phyloP scores from a whole-genome alignment of 495 filamentous ascomycete species.

The Penicillium mononematosum region DNA sequence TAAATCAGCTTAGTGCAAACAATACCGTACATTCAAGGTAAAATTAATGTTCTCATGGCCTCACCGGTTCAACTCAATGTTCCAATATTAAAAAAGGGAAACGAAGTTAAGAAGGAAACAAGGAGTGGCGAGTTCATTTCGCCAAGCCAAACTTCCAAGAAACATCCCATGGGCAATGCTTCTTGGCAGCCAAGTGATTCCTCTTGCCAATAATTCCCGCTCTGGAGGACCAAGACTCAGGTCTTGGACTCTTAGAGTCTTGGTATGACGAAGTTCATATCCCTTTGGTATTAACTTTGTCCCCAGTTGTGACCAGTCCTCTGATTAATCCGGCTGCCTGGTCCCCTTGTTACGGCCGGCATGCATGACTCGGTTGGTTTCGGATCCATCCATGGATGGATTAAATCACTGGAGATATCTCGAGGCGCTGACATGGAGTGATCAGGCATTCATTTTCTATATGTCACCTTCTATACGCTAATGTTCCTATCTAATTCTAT shows the following conservation, averaged over 20 bases:
- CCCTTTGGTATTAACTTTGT: neutral
- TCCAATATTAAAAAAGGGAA: neutral
- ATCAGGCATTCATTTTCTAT: neutral
- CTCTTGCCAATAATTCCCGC: slow-evolving; percentile 34
- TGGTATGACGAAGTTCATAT: slow-evolving; percentile 10
- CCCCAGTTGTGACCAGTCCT: neutral
- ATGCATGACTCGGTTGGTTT: slow-evolving; percentile 9
- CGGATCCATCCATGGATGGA: too few species aligned
- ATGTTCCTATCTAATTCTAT: neutral
- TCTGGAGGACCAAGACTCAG: slow-evolving; percentile 26
- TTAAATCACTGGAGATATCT: too few species aligned
- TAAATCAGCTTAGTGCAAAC: slow-evolving; percentile 1
- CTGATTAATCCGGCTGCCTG: slow-evolving; percentile 16
- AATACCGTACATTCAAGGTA: neutral
- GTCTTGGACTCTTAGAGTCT: slow-evolving; percentile 18
- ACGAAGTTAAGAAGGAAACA: neutral
- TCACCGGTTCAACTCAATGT: neutral
- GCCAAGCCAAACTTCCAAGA: slow-evolving; percentile 22
- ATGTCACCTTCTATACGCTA: neutral
- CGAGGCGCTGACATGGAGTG: too few species aligned
- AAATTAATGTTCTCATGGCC: neutral
- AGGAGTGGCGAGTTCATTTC: neutral
- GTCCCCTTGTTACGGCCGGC: neutral
- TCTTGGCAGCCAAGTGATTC: slow-evolving; percentile 37
- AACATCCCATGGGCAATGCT: slow-evolving; percentile 18